Conservation (phyloP, 768 basidiomycete species). For the Pleurotus tuoliensis region DNA sequence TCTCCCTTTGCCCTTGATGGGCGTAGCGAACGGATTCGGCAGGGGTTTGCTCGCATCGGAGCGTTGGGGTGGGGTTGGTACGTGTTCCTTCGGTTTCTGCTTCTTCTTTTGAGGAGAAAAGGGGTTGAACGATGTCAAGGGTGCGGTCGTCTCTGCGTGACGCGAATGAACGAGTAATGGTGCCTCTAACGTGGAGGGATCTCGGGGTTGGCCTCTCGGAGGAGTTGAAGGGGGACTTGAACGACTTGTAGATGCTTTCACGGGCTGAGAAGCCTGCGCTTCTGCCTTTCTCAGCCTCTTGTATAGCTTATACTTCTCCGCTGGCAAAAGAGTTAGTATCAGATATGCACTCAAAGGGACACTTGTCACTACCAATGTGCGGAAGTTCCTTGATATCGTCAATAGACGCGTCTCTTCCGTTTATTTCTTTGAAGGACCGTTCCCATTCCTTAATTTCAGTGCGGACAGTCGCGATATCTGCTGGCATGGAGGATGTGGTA, state of each 20-base stretch:
- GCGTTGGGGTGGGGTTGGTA: conserved; percentile 13
- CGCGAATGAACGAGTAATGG: conserved; percentile 36
- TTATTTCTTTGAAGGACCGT: conserved; percentile 51
- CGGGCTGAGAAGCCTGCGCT: conserved; percentile 14
- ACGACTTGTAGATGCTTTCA: conserved; percentile 13
- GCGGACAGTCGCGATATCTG: conserved; percentile 47
- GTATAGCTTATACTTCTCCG: conserved; percentile 78
- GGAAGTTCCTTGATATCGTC: conserved; percentile 67
- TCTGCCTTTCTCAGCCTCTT: conserved; percentile 64
- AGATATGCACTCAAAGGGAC: background rate
- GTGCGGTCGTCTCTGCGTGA: conserved; percentile 43
- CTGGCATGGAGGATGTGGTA: conserved; percentile 18
- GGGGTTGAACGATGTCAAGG: conserved; percentile 62
- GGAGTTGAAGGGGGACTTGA: conserved; percentile 34
- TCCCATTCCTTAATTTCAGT: conserved; percentile 80
- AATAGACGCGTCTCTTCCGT: conserved; percentile 59
- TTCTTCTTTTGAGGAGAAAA: conserved; percentile 77
- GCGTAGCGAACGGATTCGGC: conserved; percentile 45
- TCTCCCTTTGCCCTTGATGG: conserved; percentile 30
- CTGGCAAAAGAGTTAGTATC: conserved; percentile 31
- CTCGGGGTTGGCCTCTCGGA: conserved; percentile 26
- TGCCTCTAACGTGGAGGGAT: conserved; percentile 27
- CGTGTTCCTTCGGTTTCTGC: conserved; percentile 18
- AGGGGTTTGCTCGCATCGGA: conserved; percentile 15
- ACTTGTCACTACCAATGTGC: conserved; percentile 50